Base-by-base conservation (phyloP, 352 stramenopile genomes). In the Elongisporangium undulatum region DNA sequence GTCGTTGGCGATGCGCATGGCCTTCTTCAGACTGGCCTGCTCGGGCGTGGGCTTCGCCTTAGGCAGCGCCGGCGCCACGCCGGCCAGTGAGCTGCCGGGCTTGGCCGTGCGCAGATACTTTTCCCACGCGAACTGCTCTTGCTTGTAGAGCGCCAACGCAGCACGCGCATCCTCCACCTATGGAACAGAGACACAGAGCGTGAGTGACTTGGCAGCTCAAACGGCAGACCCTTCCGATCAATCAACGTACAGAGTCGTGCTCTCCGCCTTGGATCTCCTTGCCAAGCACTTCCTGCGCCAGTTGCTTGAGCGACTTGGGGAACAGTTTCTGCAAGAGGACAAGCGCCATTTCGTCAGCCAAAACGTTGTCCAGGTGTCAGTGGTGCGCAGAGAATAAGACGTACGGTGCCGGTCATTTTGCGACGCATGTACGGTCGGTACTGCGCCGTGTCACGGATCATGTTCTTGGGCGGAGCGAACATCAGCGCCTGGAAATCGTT, bases 401-500 rank as follows among this genome's bases (percentile, higher is more conserved):
- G 23, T 76, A 95, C 84, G 53, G 84, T 93, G 65, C 84, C 86
- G 49, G 88, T 94, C 59, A 85, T 79, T 67, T 90, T 92, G 53
- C 82, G 84, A 58, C 83, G 78, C 86, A 95, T 95, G 66, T 94
- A 94, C 57, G 84, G 84, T 38, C 84, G 78, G 62, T 95, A 91
- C 58, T 87, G 84, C 34, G 84, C 83, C 53, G 86, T 95, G 61
- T 95, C 86, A 16, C 86, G 86, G 54, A 92, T 88, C 26, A 92
- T 54, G 49, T 82, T 67, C 68, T 89, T 92, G 7, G 84, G 86
- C 20, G 84, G 84, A 58, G 77, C 87, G 63, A 95, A 92, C 82
- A 95, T 89, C 23, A 95, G 71, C 55, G 82, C 84, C 69, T 93
- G 81, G 61, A 95, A 91, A 77, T 95, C 86, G 65, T 95, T 95